These are phyloP conservation scores for Vigna unguiculata DNA, from an alignment of 306 rosid genomes.

Conservation along the genomic window DNA sequence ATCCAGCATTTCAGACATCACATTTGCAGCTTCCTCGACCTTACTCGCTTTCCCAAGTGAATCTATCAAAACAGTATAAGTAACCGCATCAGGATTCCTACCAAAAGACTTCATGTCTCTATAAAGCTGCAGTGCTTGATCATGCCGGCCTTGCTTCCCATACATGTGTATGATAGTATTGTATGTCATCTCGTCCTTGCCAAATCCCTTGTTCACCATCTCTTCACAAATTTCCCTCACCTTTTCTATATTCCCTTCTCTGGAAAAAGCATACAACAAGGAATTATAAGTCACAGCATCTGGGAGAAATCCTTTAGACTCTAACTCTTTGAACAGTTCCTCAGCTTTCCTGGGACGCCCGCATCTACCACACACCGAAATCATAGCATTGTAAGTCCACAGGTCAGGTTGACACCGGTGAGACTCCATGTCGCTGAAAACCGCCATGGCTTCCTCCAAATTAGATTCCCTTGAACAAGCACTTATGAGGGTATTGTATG, in stretches of 20 bases:
- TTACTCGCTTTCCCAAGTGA: slow-evolving; percentile 91
- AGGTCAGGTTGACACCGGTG: slow-evolving; percentile 82
- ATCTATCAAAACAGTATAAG: slow-evolving; percentile 88
- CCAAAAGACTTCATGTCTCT: slow-evolving; percentile 78
- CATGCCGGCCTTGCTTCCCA: slow-evolving; percentile 84
- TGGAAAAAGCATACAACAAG: slow-evolving; percentile 81
- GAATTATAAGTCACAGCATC: slow-evolving; percentile 95
- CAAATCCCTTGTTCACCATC: slow-evolving; percentile 84
- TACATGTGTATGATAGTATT: slow-evolving; percentile 91
- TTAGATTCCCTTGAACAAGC: slow-evolving; percentile 88
- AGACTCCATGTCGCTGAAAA: slow-evolving; percentile 72
- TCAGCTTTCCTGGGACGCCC: slow-evolving; percentile 74
- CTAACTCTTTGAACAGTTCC: slow-evolving; percentile 72
- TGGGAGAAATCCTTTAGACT: slow-evolving; percentile 82
- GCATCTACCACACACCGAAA: slow-evolving; percentile 91
- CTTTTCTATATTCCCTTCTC: slow-evolving; percentile 73
- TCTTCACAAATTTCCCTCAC: slow-evolving; percentile 75
- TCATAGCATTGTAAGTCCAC: slow-evolving; percentile 98
- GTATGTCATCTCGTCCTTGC: slow-evolving; percentile 96
- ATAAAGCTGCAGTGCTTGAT: slow-evolving; percentile 75
- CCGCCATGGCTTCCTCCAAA: slow-evolving; percentile 76
- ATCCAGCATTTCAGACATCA: slow-evolving; percentile 93
- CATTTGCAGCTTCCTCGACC: slow-evolving; percentile 73
- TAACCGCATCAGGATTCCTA: slow-evolving; percentile 81
- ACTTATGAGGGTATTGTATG: slow-evolving; percentile 90